Evolutionary conservation across 306 rosid genomes (phyloP).

Genomic region (Albizia julibrissin): DNA sequence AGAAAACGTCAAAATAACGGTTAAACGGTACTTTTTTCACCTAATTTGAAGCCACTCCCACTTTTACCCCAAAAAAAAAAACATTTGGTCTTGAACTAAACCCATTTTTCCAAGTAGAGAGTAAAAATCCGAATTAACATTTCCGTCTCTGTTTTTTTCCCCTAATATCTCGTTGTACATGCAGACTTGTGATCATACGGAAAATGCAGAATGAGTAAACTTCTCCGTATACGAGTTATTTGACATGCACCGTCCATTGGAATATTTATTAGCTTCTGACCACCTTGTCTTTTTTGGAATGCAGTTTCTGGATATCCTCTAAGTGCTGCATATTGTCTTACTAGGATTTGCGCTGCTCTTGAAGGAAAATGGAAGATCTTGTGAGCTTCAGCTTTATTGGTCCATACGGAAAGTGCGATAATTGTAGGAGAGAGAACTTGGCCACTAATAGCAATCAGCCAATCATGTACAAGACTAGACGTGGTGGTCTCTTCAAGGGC

Average conservation of each 20-base stretch:
- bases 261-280: conserved; percentile 28
- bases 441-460: background rate
- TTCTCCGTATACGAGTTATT: background rate
- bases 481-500: background rate
- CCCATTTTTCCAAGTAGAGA: too few relatives aligned
- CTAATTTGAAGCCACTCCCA: too few relatives aligned
- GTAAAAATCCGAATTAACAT: too few relatives aligned
- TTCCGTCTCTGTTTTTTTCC: background rate
- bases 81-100: too few relatives aligned
- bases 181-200: background rate
- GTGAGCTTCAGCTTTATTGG: conserved; percentile 36
- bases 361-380: conserved; percentile 63
- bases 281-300: conserved; percentile 26
- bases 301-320: conserved; percentile 73
- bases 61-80: too few relatives aligned
- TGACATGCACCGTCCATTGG: background rate
- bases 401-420: background rate
- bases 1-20: too few relatives aligned
- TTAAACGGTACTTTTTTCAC: too few relatives aligned
- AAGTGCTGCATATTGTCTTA: conserved; percentile 72
- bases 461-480: conserved; percentile 7
- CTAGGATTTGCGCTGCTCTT: conserved; percentile 57
- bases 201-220: background rate
- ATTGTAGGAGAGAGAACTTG: conserved; percentile 18
- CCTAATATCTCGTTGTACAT: background rate